Evolutionary conservation across 1,139 yeast genomes (phyloP), one percentile per base, ranked within the genome.

Genomic region (Blastobotrys aristatus): DNA sequence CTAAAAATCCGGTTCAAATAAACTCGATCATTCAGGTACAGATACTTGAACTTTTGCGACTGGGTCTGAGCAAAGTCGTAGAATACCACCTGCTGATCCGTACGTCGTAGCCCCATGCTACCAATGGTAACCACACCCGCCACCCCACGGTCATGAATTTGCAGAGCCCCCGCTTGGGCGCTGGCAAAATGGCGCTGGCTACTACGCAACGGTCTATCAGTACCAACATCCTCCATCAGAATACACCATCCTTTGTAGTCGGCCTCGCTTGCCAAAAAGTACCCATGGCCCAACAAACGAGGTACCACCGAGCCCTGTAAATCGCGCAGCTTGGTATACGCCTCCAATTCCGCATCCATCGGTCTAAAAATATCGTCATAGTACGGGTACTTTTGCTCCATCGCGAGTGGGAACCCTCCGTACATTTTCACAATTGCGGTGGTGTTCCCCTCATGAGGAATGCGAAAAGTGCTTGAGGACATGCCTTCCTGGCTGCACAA

Each of bases 231-330:
- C 16, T 39, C 42, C 42, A 39, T 39, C 34, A 39, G n/a, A 17
- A 39, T 39, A 20, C 42, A 39, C 42, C 42, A 39, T 4, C 42
- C 42, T 39, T 39, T 39, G 33, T 39, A 39, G 21, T 39, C 42
- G 6, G 42, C 42, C 16, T 39, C 42, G 8, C 17, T 39, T 13
- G 42, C 42, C 14, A 27, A 13, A 16, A 39, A 17, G 33, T 18
- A 17, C 33, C 42, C 42, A 20, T 39, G 18, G 2, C 42, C 42
- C 13, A 27, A 18, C 33, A 39, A 20, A 4, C 22, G 20, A 11
- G 42, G 42, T 26, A 39, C 22, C 8, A n/a, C n/a, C 7, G 33
- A 2, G 14, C 42, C 42, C 27, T 39, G 42, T 13, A 39, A 20
- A 39, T 39, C 27, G 13, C 16, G 4, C 22, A 39, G 24, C 17